phyloP scores from a whole-genome alignment of 257 asterid genomes.

The Orobanche coerulescens region DNA sequence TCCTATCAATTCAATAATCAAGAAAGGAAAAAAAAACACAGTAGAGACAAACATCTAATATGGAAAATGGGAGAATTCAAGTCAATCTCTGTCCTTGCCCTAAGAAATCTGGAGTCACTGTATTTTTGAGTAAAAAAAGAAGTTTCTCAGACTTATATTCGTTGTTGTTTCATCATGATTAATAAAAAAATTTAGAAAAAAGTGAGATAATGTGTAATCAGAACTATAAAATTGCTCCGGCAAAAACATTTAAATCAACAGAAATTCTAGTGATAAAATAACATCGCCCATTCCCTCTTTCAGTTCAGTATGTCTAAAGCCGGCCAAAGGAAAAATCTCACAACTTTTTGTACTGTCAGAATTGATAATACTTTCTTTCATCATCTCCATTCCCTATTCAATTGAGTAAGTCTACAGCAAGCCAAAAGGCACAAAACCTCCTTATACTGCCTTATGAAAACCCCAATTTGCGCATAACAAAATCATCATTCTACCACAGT shows the following conservation, averaged over 20 bases:
- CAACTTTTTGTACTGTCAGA: conserved; percentile 4
- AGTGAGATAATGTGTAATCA: neutral
- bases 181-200: neutral
- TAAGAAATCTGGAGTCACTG: neutral
- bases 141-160: neutral
- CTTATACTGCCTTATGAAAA: neutral
- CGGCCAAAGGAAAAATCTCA: neutral
- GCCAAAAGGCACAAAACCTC: neutral
- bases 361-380: neutral
- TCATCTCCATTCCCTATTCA: conserved; percentile 9
- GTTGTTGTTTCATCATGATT: neutral
- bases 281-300: conserved; percentile 6
- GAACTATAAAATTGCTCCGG: conserved; percentile 1
- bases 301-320: neutral
- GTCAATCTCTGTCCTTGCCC: neutral
- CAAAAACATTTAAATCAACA: neutral
- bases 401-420: neutral
- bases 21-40: too few species aligned
- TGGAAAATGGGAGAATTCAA: neutral
- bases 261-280: neutral
- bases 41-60: too few species aligned
- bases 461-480: neutral
- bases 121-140: neutral
- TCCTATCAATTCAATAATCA: too few species aligned
- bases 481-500: neutral